Conservation (phyloP, 768 basidiomycete genomes). For the Mycena maculata region DNA sequence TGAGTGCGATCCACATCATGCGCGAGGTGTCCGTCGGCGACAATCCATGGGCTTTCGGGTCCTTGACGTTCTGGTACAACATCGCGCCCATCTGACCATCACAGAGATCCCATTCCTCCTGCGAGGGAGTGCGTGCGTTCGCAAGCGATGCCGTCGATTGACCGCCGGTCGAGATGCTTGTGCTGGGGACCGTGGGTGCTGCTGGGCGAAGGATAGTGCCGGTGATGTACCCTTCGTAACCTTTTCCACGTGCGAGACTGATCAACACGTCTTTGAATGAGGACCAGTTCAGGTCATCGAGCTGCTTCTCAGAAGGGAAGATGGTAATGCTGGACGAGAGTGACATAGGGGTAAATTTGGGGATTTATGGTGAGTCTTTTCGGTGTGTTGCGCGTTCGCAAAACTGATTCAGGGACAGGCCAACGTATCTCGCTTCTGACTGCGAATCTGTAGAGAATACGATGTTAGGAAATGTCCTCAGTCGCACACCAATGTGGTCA, state of each 20-base stretch:
- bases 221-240: too few relatives aligned
- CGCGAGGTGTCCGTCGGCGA: not conserved
- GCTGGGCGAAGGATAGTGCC: not conserved
- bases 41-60: constrained; percentile 3
- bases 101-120: constrained; percentile 11
- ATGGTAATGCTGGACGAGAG: constrained; percentile 10
- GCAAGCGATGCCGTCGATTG: not conserved
- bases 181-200: not conserved
- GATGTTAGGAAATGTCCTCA: not conserved
- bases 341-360: constrained; percentile 5
- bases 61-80: constrained; percentile 4
- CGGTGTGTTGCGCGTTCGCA: not conserved
- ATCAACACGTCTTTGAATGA: not conserved
- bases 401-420: constrained; percentile 11
- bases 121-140: not conserved
- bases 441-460: constrained; percentile 7
- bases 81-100: constrained; percentile 6
- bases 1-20: not conserved
- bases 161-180: not conserved
- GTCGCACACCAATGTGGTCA: too few relatives aligned
- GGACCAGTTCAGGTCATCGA: constrained; percentile 1
- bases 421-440: constrained; percentile 1
- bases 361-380: not conserved
- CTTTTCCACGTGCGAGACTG: too few relatives aligned
- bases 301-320: constrained; percentile 16